Percentiles rank a stretch among this genome's conserved stretches.
phyloP scores from a whole-genome alignment of 441 rosid genomes.

The Sinapis alba region DNA sequence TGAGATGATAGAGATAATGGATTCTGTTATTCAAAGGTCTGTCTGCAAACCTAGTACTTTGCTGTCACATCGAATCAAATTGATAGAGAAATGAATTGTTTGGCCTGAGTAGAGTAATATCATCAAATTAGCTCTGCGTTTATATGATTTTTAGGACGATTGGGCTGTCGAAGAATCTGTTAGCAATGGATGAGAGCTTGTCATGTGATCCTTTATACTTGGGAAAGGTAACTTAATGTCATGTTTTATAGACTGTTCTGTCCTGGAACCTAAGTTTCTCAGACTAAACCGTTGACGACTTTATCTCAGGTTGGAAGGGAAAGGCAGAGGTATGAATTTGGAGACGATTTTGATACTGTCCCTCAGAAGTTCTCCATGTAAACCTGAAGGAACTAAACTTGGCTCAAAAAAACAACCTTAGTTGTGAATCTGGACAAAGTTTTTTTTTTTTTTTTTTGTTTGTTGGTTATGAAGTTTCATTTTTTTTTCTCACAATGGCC shows the following conservation, averaged over 20 bases:
- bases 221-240: slow-evolving; percentile 57
- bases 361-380: slow-evolving; percentile 61
- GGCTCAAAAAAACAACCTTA: slow-evolving; percentile 12
- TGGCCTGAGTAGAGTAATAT: background rate
- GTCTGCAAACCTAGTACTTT: background rate
- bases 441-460: background rate
- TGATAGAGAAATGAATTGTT: too few species aligned
- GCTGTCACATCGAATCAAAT: slow-evolving; percentile 22
- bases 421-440: slow-evolving; percentile 18
- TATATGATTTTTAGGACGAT: slow-evolving; percentile 61
- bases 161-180: slow-evolving; percentile 17
- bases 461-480: slow-evolving; percentile 24
- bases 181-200: slow-evolving; percentile 43
- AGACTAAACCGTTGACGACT: slow-evolving; percentile 13
- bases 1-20: slow-evolving; percentile 83
- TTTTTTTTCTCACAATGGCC: slow-evolving; percentile 16
- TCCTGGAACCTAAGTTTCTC: slow-evolving; percentile 7
- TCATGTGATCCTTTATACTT: slow-evolving; percentile 84
- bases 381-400: slow-evolving; percentile 14
- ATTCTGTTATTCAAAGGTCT: slow-evolving; percentile 93
- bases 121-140: background rate
- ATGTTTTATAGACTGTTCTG: slow-evolving; percentile 9
- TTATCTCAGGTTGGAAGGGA: slow-evolving; percentile 75
- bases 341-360: slow-evolving; percentile 76
- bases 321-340: slow-evolving; percentile 82